Percentiles rank a stretch among this genome's conserved stretches.
Conservation (phyloP, 345 rosid genomes). For the Gynandropsis gynandra region DNA sequence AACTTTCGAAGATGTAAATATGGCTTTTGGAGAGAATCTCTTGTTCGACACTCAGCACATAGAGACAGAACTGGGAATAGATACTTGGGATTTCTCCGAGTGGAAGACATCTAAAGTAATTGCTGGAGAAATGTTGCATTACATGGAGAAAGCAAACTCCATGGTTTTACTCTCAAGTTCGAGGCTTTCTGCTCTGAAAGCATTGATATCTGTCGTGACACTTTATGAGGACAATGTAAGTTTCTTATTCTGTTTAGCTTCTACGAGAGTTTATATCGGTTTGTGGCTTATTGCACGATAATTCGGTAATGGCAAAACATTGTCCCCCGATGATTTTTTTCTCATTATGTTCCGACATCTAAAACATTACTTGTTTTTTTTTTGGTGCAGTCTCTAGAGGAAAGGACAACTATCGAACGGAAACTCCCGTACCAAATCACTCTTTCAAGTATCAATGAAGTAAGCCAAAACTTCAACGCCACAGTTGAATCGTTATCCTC, state of each 20-base stretch:
- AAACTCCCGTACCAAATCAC: conserved; percentile 43
- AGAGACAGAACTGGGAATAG: conserved; percentile 48
- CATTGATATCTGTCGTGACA: conserved; percentile 51
- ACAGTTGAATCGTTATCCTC: conserved; percentile 42
- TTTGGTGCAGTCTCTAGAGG: conserved; percentile 45
- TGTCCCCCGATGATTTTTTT: conserved; percentile 2
- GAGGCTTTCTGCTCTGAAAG: conserved; percentile 53
- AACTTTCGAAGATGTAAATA: conserved; percentile 22
- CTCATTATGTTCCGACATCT: conserved; percentile 12
- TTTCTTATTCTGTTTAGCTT: conserved; percentile 22
- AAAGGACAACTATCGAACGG: conserved; percentile 26
- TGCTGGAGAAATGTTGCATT: conserved; percentile 53
- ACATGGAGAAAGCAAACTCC: conserved; percentile 58
- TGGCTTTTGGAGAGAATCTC: conserved; percentile 25
- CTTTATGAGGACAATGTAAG: conserved; percentile 61
- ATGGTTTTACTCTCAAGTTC: conserved; percentile 58
- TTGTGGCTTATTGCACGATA: conserved; percentile 5
- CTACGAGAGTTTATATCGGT: conserved; percentile 8
- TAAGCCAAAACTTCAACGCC: conserved; percentile 35
- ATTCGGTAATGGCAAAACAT: conserved; percentile 5
- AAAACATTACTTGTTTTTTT: not conserved
- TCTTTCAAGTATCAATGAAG: conserved; percentile 43
- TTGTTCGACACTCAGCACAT: conserved; percentile 47
- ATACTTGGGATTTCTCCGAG: conserved; percentile 68
- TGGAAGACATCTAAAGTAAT: conserved; percentile 63